Evolutionary conservation across 1,284 basidiomycete species (phyloP).

Genomic region (Fomitopsis palustris): DNA sequence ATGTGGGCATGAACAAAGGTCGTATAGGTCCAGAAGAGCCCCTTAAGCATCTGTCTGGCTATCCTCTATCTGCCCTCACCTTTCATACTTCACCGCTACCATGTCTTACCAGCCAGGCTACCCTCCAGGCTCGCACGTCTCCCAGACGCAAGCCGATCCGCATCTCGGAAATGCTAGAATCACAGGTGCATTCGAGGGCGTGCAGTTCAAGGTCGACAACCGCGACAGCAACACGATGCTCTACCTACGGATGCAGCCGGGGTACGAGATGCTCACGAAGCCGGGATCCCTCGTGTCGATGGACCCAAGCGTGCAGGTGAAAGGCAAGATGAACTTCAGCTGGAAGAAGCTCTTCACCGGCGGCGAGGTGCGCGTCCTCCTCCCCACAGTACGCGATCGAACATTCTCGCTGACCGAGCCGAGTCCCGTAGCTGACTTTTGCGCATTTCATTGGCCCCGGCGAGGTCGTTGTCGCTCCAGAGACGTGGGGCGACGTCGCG

Average conservation of each 20-base stretch:
- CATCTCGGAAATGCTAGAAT: constrained; percentile 6
- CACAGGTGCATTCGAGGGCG: constrained; percentile 26
- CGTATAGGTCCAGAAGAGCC: no score
- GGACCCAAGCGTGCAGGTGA: constrained; percentile 28
- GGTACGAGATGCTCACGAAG: constrained; percentile 28
- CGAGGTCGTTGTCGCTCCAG: constrained; percentile 30
- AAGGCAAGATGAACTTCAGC: constrained; percentile 30
- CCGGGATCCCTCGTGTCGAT: constrained; percentile 33
- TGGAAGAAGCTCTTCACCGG: constrained; percentile 28
- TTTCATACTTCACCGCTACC: no score
- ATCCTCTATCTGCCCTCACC: no score
- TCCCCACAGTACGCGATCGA: no score
- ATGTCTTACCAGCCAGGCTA: constrained; percentile 3
- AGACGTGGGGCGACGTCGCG: constrained; percentile 33
- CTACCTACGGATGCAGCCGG: constrained; percentile 24
- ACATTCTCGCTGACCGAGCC: neutral
- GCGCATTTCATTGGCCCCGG: constrained; percentile 29
- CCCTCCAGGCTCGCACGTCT: neutral
- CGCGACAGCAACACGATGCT: constrained; percentile 32
- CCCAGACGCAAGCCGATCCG: constrained; percentile 1
- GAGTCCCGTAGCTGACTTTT: constrained; percentile 22
- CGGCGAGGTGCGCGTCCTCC: constrained; percentile 22
- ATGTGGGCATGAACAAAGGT: no score
- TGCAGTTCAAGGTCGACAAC: constrained; percentile 28
- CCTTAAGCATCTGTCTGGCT: no score